Conservation (phyloP, 768 basidiomycete species). For the Pulveroboletus sp. region DNA sequence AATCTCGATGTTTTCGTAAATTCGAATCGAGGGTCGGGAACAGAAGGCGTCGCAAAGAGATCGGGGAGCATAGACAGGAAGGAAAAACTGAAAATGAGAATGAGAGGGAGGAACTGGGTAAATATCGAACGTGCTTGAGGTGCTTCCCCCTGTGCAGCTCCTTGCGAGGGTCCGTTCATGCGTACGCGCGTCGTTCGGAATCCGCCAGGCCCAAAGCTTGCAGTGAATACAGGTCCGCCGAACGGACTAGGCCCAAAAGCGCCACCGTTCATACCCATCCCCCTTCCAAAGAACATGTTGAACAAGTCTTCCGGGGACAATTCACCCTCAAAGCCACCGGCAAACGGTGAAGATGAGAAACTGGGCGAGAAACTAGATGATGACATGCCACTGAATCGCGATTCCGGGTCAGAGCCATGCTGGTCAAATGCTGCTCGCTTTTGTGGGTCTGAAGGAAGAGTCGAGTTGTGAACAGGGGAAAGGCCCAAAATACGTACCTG, state of each 20-base stretch:
- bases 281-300: conserved; percentile 95
- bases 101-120: conserved; percentile 77
- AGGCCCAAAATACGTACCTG: conserved; percentile 41
- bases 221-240: conserved; percentile 57
- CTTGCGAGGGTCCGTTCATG: conserved; percentile 34
- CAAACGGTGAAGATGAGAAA: conserved; percentile 49
- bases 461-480: conserved; percentile 2
- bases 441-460: conserved; percentile 57
- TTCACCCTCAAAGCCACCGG: conserved; percentile 67
- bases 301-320: conserved; percentile 94
- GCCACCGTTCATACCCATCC: conserved; percentile 40
- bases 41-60: conserved; percentile 59
- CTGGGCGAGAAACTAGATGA: conserved; percentile 47
- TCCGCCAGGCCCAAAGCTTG: conserved; percentile 77
- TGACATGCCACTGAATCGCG: conserved; percentile 67
- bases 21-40: conserved; percentile 77
- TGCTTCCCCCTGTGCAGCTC: conserved; percentile 34
- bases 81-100: conserved; percentile 82
- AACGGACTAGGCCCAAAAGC: conserved; percentile 53
- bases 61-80: conserved; percentile 75
- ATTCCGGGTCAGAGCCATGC: conserved; percentile 85
- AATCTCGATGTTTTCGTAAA: conserved; percentile 60
- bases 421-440: conserved; percentile 85
- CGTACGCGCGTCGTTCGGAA: conserved; percentile 66
- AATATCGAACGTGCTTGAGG: conserved; percentile 54